Conservation (phyloP, 2,329 filamentous ascomycete genomes). For the Phialophora verrucosa region DNA sequence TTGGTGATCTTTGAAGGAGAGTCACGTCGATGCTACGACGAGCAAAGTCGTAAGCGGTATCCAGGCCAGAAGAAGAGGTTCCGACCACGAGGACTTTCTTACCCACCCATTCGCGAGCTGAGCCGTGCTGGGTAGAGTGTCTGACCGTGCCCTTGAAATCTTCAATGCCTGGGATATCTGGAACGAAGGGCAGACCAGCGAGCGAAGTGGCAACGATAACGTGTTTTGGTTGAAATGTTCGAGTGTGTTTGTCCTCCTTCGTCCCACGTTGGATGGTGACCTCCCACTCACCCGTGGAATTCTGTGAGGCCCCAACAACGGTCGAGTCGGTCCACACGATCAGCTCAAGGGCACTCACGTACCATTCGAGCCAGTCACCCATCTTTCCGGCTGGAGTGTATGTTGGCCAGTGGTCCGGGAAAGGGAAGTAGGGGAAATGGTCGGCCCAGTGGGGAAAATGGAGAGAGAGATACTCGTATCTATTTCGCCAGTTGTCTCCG, state of each 20-base stretch:
- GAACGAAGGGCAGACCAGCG: slow-evolving; percentile 66
- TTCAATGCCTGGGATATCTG: slow-evolving; percentile 54
- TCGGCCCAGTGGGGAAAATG: slow-evolving; percentile 67
- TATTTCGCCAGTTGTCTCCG: slow-evolving; percentile 67
- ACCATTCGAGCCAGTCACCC: slow-evolving; percentile 69
- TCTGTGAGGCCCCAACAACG: slow-evolving; percentile 50
- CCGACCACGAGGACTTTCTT: slow-evolving; percentile 70
- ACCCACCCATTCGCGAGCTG: slow-evolving; percentile 55
- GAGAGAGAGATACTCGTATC: slow-evolving; percentile 62
- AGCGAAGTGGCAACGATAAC: slow-evolving; percentile 71
- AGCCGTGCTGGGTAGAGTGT: slow-evolving; percentile 66
- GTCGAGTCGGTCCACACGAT: slow-evolving; percentile 67
- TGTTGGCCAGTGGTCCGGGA: slow-evolving; percentile 69
- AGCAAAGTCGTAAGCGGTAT: slow-evolving; percentile 61
- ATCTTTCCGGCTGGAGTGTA: slow-evolving; percentile 75
- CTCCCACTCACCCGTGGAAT: slow-evolving; percentile 48
- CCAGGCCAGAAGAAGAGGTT: slow-evolving; percentile 68
- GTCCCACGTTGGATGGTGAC: slow-evolving; percentile 41
- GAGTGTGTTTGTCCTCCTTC: slow-evolving; percentile 48
- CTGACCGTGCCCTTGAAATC: slow-evolving; percentile 65
- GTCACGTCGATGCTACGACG: slow-evolving; percentile 71
- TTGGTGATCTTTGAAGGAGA: slow-evolving; percentile 64
- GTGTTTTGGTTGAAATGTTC: slow-evolving; percentile 66
- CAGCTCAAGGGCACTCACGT: slow-evolving; percentile 67
- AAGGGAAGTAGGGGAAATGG: slow-evolving; percentile 64